Percentiles rank a stretch among this genome's conserved stretches.
Conservation (phyloP, 1,284 basidiomycete species). For the Fistulinella staudtii region DNA sequence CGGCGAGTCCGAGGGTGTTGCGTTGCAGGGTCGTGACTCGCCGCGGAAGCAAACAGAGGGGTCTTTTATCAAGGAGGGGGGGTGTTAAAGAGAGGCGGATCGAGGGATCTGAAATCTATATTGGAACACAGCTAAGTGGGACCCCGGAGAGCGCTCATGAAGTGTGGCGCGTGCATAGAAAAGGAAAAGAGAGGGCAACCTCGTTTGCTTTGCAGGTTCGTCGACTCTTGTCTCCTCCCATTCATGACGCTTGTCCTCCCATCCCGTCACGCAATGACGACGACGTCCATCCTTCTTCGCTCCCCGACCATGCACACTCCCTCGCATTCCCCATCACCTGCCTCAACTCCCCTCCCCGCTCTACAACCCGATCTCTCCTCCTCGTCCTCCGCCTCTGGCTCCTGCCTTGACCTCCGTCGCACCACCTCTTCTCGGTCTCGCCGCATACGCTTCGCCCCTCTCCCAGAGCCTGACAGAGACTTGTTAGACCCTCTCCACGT, state of each 20-base stretch:
- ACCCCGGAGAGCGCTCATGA: slow-evolving; percentile 19
- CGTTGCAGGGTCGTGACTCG: background rate
- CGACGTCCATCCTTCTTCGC: slow-evolving; percentile 22
- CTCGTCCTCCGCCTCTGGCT: slow-evolving; percentile 18
- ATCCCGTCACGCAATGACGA: slow-evolving; percentile 6
- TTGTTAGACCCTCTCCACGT: slow-evolving; percentile 14
- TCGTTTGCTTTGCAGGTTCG: background rate
- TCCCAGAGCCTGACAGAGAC: slow-evolving; percentile 62
- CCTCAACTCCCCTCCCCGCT: slow-evolving; percentile 34
- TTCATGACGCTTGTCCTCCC: slow-evolving; percentile 14
- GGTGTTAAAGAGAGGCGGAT: background rate
- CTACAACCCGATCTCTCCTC: slow-evolving; percentile 20
- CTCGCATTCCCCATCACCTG: slow-evolving; percentile 30
- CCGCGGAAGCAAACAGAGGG: background rate
- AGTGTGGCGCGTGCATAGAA: slow-evolving; percentile 11
- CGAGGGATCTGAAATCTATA: slow-evolving; percentile 18
- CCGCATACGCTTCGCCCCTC: slow-evolving; percentile 69
- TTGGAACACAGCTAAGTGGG: slow-evolving; percentile 14
- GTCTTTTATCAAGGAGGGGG: background rate
- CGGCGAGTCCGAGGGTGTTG: background rate
- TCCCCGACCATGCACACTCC: slow-evolving; percentile 15
- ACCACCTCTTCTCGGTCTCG: slow-evolving; percentile 25
- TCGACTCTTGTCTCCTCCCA: background rate
- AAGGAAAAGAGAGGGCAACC: slow-evolving; percentile 8
- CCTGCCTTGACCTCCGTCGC: slow-evolving; percentile 14